Evolutionary conservation across 176 grass and related monocot species (phyloP).

Genomic region (Paspalum notatum): DNA sequence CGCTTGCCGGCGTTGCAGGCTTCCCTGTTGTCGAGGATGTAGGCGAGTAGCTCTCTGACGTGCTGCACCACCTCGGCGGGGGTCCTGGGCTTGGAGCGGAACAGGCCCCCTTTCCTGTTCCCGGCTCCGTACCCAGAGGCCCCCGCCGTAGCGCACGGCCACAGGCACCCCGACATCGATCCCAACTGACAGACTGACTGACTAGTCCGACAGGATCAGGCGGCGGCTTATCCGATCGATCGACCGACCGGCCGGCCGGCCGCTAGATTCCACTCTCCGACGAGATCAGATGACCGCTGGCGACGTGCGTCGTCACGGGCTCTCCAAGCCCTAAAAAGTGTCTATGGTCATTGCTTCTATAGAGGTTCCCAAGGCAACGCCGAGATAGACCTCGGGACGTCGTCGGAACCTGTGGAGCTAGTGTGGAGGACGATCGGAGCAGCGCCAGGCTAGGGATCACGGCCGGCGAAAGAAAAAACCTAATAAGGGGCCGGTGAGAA

Average conservation of each 20-base stretch:
- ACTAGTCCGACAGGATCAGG: background rate
- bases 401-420: no score
- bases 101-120: background rate
- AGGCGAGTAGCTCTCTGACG: conserved; percentile 17
- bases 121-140: background rate
- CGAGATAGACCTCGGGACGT: no score
- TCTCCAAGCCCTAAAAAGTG: background rate
- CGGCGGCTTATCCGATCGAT: background rate
- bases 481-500: no score
- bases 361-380: no score
- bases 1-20: conserved; percentile 8
- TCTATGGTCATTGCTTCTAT: background rate
- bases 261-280: background rate
- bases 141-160: conserved; percentile 32
- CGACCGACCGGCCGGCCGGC: background rate
- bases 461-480: no score
- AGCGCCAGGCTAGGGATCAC: no score
- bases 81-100: conserved; percentile 36
- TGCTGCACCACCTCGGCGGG: conserved; percentile 43
- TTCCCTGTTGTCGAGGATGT: conserved; percentile 15
- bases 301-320: background rate
- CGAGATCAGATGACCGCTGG: background rate
- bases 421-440: no score
- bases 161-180: conserved; percentile 49
- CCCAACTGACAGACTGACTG: background rate